Evolutionary conservation across 2,329 filamentous ascomycete genomes (phyloP).

Genomic region (Calonectria honghensis): DNA sequence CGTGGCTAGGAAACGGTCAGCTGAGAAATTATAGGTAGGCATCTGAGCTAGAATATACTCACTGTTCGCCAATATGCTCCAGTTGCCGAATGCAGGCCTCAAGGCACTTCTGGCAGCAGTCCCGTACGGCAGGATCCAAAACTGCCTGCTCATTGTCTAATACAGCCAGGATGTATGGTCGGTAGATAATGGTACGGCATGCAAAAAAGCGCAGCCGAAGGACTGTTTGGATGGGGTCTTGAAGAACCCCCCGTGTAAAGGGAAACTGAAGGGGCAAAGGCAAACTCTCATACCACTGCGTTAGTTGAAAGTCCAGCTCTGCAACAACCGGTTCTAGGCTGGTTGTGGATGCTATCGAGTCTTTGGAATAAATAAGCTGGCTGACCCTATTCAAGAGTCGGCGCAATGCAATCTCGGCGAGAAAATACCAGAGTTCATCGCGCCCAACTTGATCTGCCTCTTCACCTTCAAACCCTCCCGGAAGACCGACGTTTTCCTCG

Average conservation of each 20-base stretch:
- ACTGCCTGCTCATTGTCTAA: constrained; percentile 85
- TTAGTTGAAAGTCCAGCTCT: constrained; percentile 87
- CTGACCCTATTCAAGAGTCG: constrained; percentile 86
- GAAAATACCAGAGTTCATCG: constrained; percentile 90
- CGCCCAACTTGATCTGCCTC: constrained; percentile 78
- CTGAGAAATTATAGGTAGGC: constrained; percentile 36
- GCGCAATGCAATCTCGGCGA: constrained; percentile 87
- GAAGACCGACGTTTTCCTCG: constrained; percentile 86
- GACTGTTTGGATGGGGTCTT: constrained; percentile 86
- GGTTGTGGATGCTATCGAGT: constrained; percentile 81
- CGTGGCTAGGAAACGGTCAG: constrained; percentile 72
- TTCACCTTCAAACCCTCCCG: constrained; percentile 85
- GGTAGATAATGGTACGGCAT: constrained; percentile 90
- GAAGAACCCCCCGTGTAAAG: constrained; percentile 79
- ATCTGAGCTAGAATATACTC: constrained; percentile 62
- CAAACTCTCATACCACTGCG: constrained; percentile 89
- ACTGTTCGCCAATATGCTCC: constrained; percentile 86
- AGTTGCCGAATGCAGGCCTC: constrained; percentile 87
- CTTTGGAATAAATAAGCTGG: constrained; percentile 86
- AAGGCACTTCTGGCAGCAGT: constrained; percentile 87
- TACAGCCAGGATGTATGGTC: constrained; percentile 87
- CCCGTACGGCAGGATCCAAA: constrained; percentile 82
- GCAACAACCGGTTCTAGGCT: constrained; percentile 86
- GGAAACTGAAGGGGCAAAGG: constrained; percentile 86
- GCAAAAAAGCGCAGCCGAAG: constrained; percentile 88